phyloP scores from a whole-genome alignment of 768 basidiomycete genomes.

The Collybiopsis confluens region DNA sequence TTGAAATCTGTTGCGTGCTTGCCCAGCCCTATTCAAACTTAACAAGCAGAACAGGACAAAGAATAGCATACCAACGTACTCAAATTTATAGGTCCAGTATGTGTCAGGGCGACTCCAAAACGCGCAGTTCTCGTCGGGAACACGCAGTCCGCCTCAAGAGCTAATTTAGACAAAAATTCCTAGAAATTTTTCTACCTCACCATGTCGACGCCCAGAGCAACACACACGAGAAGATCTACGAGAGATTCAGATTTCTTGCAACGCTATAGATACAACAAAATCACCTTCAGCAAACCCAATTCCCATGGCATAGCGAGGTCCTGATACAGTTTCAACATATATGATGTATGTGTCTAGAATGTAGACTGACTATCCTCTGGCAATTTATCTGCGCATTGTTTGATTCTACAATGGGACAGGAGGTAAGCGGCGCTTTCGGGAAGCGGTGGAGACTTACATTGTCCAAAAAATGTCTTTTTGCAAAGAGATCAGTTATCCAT shows the following conservation, averaged over 20 bases:
- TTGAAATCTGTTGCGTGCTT: conserved; percentile 67
- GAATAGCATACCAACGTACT: conserved; percentile 37
- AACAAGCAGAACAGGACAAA: not conserved
- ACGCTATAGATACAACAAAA: not conserved
- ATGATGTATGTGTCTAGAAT: not conserved
- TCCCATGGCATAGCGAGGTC: conserved; percentile 90
- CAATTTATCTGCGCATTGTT: conserved; percentile 74
- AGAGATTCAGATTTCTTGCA: not conserved
- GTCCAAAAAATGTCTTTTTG: conserved; percentile 76
- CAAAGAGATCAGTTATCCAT: not conserved
- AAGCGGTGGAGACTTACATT: conserved; percentile 47
- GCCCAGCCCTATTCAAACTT: conserved; percentile 44
- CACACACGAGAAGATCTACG: conserved; percentile 81
- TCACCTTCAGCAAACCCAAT: conserved; percentile 88
- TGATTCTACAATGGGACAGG: conserved; percentile 46
- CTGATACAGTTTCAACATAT: conserved; percentile 28
- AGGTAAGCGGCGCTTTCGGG: not conserved
- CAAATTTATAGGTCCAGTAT: conserved; percentile 77
- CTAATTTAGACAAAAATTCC: not conserved
- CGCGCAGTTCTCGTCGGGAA: conserved; percentile 91
- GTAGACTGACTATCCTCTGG: conserved; percentile 69
- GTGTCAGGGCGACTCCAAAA: conserved; percentile 86
- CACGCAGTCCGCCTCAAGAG: conserved; percentile 78
- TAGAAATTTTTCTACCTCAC: conserved; percentile 30
- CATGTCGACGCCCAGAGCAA: conserved; percentile 92